Evolutionary conservation across 1,284 basidiomycete genomes (phyloP), one percentile per base, ranked within the genome.

Genomic region (Microbotryum scabiosae): DNA sequence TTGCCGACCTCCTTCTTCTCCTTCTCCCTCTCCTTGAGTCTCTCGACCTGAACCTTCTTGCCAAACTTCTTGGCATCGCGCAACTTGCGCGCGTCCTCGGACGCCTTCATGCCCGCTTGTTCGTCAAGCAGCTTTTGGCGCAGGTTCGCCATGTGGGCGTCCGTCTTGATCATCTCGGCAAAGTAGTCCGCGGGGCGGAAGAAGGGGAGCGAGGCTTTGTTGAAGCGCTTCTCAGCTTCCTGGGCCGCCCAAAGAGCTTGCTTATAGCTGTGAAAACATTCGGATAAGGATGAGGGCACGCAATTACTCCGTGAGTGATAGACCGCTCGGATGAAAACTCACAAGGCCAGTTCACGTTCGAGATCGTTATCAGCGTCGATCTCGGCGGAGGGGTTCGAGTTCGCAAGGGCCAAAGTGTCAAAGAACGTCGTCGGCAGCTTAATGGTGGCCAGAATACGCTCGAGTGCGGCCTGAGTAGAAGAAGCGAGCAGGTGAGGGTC

Each of bases 101-200:
- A 83, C 74, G 88, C 89, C 76, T 97, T 93, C 73, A 97, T 92
- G 3, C 82, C 81, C 4, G 91, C 88, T 30, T 81, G 79, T 75
- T 98, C 94, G 75, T 97, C 89, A 28, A 98, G 82, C 41, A 97
- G 78, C 41, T 87, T 84, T 71, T 92, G 87, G 55, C 96, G 86
- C 70, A 98, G 90, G 53, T 90, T 84, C 75, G 97, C 92, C 96
- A 98, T 98, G 78, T 98, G 96, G 25, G 89, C 81, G 73, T 98
- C 96, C 28, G 86, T 87, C 78, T 98, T 98, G 71, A 97, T 87
- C 94, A 98, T 98, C 78, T 98, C 94, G 23, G 94, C 94, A 72
- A 97, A 98, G 76, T 92, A 98, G 78, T 98, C 96, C 1, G 82
- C 71, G 0, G 94, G 94, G n/a, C 96, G 86, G 12, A 87, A 86